Base-by-base conservation (phyloP, 768 basidiomycete genomes). In the Trametopsis cervina region DNA sequence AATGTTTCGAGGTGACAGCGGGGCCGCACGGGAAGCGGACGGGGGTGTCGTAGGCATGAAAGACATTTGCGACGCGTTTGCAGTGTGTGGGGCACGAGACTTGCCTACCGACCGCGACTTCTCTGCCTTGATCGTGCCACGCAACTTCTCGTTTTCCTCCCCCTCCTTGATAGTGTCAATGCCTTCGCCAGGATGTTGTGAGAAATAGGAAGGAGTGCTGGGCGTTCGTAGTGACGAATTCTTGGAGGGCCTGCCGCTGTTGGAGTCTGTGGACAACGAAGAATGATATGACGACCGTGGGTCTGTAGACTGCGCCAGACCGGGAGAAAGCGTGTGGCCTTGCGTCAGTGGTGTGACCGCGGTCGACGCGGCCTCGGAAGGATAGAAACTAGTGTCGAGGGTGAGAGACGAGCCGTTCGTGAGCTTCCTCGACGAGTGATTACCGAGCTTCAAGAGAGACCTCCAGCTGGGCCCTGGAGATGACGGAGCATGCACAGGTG, bases 211-310 rank as follows among this genome's bases (percentile, higher is more conserved):
- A 44, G 54, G 60, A 13, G 46, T 58, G 35, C 47, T 58, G 26
- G 41, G 57, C 18, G 51, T 49, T 17, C 53, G 49, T 13, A 53
- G 57, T 4, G 53, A 51, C 26, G 53, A 48, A 39, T 56, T 40
- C 24, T 57, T 43, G 2, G 61, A 57, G 51, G 61, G 57, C 33
- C 51, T 37, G 49, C 59, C 58, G 41, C 65, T 67, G 63, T 76
- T 78, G 1, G 85, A 87, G 58, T 87, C 87, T 56, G 75, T 83
- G 13, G 88, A 89, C 52, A 79, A 78, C 1, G 85, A 88, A 12
- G 86, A 89, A 60, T 83, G 87, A 67, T 78, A 85, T 10, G 89
- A 90, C 25, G 78, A 84, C 45, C 86, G 77, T 46, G 77, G 76
- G 66, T 81, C 80, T 26, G 58, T 56, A 24, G 78, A 77, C 27